These are phyloP conservation scores for Striga asiatica DNA, from an alignment of 257 asterid genomes.

Conservation along the genomic window DNA sequence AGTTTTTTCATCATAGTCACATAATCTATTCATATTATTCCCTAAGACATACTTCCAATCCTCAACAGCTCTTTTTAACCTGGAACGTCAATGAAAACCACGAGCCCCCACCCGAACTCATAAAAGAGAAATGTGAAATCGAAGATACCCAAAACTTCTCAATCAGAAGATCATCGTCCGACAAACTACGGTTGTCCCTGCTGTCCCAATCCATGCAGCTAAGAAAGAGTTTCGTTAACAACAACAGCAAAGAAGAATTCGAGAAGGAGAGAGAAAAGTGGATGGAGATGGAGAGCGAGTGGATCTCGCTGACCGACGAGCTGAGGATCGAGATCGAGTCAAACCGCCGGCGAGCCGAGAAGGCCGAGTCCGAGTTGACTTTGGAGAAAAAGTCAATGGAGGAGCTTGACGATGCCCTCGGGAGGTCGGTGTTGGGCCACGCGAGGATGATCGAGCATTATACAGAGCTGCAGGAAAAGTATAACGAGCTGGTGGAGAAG, in stretches of 20 bases:
- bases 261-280: constrained; percentile 80
- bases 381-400: constrained; percentile 67
- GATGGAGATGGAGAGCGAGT: constrained; percentile 97
- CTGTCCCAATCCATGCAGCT: constrained; percentile 74
- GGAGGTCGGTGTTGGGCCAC: constrained; percentile 64
- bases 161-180: constrained; percentile 49
- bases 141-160: constrained; percentile 35
- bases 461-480: constrained; percentile 73
- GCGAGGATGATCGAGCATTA: constrained; percentile 95
- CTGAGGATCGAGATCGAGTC: constrained; percentile 76
- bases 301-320: constrained; percentile 94
- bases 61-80: constrained; percentile 51
- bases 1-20: background rate
- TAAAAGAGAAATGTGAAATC: constrained; percentile 43
- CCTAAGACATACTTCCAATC: background rate
- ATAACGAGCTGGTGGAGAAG: constrained; percentile 55
- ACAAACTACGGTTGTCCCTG: constrained; percentile 61
- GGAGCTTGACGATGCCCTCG: constrained; percentile 79
- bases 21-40: background rate
- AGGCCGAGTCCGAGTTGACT: constrained; percentile 59
- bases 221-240: constrained; percentile 45
- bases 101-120: constrained; percentile 41
- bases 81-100: constrained; percentile 33
- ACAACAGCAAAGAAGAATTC: constrained; percentile 47
- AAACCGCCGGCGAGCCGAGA: constrained; percentile 60